Percentiles rank a stretch among this genome's conserved stretches.
These are phyloP conservation scores for Typha latifolia DNA, from an alignment of 176 grass and related monocot genomes.

Conservation along the genomic window DNA sequence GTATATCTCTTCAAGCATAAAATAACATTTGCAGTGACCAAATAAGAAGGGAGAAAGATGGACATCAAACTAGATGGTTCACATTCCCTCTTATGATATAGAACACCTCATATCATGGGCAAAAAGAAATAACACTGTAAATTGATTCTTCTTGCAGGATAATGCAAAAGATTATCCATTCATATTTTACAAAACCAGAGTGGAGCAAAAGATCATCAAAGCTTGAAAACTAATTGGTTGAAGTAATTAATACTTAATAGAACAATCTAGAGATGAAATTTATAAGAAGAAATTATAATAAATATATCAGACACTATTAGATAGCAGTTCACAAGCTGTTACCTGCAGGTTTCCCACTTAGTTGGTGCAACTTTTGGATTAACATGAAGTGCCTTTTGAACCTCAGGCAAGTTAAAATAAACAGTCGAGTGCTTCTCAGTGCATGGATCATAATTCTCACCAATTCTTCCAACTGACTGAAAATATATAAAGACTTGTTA, in stretches of 20 bases:
- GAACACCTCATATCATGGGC: too few species aligned
- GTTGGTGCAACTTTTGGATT: slow-evolving; percentile 59
- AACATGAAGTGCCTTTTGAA: slow-evolving; percentile 86
- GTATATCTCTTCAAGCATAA: too few species aligned
- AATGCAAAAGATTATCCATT: not conserved
- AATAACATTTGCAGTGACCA: too few species aligned
- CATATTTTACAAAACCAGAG: not conserved
- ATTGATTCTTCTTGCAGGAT: not conserved
- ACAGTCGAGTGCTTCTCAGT: slow-evolving; percentile 87
- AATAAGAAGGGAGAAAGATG: too few species aligned
- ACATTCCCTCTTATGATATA: too few species aligned
- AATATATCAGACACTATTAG: not conserved
- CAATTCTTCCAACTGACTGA: slow-evolving; percentile 65
- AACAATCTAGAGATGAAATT: not conserved
- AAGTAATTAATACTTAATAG: not conserved
- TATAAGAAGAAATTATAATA: not conserved
- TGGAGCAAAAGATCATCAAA: too few species aligned
- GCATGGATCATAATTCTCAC: slow-evolving; percentile 83
- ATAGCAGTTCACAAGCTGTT: slow-evolving; percentile 18
- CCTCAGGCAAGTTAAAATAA: slow-evolving; percentile 92
- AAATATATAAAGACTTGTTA: slow-evolving; percentile 22
- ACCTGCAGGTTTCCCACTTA: slow-evolving; percentile 96
- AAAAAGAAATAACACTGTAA: not conserved
- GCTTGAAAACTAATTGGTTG: not conserved
- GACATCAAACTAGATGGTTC: too few species aligned